These are phyloP conservation scores for Chlorophyllum brunneum DNA, from an alignment of 768 basidiomycete species.

Conservation along the genomic window DNA sequence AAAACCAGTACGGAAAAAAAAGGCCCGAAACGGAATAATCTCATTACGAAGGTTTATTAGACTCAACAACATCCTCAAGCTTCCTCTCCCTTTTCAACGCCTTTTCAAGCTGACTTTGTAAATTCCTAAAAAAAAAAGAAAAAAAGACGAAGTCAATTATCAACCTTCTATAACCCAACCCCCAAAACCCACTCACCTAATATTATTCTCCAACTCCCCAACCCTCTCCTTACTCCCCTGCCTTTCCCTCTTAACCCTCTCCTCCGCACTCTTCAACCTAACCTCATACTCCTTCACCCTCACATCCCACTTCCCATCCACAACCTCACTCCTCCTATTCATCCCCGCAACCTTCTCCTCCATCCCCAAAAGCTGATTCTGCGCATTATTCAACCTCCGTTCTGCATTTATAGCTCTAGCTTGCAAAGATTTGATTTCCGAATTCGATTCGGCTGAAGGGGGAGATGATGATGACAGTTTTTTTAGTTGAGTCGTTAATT, in stretches of 20 bases:
- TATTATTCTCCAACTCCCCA: conserved; percentile 61
- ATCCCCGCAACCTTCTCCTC: conserved; percentile 81
- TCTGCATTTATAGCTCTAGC: conserved; percentile 83
- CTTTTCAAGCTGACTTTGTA: conserved; percentile 73
- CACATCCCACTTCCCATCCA: conserved; percentile 91
- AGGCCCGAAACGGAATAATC: background rate
- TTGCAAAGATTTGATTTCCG: conserved; percentile 65
- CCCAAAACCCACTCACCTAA: conserved; percentile 45
- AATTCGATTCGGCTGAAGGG: conserved; percentile 52
- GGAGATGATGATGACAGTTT: no score
- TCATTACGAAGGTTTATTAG: conserved; percentile 24
- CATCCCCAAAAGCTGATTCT: conserved; percentile 77
- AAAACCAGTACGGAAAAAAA: background rate
- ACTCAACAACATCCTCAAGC: conserved; percentile 49
- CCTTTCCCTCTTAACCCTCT: conserved; percentile 88
- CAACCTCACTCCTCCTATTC: conserved; percentile 65
- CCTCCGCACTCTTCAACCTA: conserved; percentile 77
- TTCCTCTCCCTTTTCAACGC: conserved; percentile 72
- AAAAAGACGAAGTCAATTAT: conserved; percentile 16
- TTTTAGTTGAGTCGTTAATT: conserved; percentile 72
- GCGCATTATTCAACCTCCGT: conserved; percentile 77
- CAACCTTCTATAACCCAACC: background rate
- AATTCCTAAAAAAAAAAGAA: conserved; percentile 41
- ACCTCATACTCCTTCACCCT: conserved; percentile 92
- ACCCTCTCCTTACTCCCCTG: conserved; percentile 91